Conservation (phyloP, 352 stramenopile species). For the Globisporangium parvum region DNA sequence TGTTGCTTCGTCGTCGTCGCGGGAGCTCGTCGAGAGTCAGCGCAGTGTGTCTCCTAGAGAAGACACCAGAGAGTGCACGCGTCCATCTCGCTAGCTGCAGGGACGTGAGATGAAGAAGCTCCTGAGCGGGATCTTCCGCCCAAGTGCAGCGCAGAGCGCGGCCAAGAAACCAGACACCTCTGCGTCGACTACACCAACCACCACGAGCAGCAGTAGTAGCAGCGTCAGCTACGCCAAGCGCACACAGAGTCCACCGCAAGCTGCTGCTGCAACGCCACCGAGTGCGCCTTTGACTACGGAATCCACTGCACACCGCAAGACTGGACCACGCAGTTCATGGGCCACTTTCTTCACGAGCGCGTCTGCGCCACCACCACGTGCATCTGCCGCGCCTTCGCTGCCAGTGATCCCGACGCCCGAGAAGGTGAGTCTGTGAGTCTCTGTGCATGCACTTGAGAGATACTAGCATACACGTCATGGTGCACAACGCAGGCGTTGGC, state of each 20-base stretch:
- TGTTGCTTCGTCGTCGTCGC: no score
- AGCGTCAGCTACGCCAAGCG: background rate
- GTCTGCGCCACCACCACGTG: background rate
- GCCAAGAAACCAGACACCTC: slow-evolving; percentile 5
- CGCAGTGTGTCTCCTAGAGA: no score
- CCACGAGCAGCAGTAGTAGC: background rate
- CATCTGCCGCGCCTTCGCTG: background rate
- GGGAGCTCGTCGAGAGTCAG: no score
- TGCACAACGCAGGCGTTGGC: background rate
- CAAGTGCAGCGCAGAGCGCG: slow-evolving; percentile 3
- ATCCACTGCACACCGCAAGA: slow-evolving; percentile 8
- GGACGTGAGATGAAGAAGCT: slow-evolving; percentile 57
- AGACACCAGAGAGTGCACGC: no score
- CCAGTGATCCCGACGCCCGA: slow-evolving; percentile 19
- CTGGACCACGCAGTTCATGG: slow-evolving; percentile 34
- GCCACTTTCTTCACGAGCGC: slow-evolving; percentile 30
- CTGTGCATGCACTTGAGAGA: no score
- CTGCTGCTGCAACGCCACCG: background rate
- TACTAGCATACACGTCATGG: no score
- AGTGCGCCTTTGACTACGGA: background rate
- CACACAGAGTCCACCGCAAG: background rate
- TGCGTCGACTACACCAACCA: background rate
- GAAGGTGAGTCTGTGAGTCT: slow-evolving; percentile 28
- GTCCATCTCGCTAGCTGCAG: no score
- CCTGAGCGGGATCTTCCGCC: slow-evolving; percentile 52